Base-by-base conservation (phyloP, 306 rosid species). In the Prinsepia uniflora region DNA sequence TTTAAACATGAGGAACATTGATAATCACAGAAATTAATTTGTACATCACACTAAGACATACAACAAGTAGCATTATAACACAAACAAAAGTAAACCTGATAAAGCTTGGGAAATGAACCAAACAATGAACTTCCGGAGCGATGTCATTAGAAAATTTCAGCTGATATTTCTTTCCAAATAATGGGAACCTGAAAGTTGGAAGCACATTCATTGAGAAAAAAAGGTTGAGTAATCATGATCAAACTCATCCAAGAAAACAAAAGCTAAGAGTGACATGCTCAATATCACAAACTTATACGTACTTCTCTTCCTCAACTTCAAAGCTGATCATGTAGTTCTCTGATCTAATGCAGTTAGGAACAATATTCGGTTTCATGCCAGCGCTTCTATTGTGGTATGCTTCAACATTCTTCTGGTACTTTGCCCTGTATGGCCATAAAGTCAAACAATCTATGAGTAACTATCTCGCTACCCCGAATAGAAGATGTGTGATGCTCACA, bases 231-330 rank as follows among this genome's bases (percentile, higher is more conserved):
- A 24, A 30, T 19, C 71, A 53, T 66, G 55, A 70, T 50, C 70
- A 72, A 74, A 49, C 53, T 52, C 57, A 63, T 44, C 59, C 46
- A 63, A 64, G 36, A 69, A 74, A 73, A 52, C 52, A 67, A 80
- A 63, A 75, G 18, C 40, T 54, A 48, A 64, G 19, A 76, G 10
- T 10, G 6, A 59, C 59, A 67, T 3, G 30, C 61, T 55, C 45
- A 68, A 60, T 71, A 77, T 62, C 47, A 18, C 58, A 55, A 67
- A 66, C 52, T 68, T 58, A 74, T 41, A 36, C 76, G 22, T 89
- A 94, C 99, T 94, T 94, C 83, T 94, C 99, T 81, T 94, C 99
- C 86, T 94, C 99, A 48, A 91, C 87, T 85, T 91, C 97, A 83
- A 94, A 91, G 74, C 96, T 86, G 72, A 94, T 91, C 88, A 85